phyloP scores from a whole-genome alignment of 129 eudicot genomes.

The Scalesia atractyloides region DNA sequence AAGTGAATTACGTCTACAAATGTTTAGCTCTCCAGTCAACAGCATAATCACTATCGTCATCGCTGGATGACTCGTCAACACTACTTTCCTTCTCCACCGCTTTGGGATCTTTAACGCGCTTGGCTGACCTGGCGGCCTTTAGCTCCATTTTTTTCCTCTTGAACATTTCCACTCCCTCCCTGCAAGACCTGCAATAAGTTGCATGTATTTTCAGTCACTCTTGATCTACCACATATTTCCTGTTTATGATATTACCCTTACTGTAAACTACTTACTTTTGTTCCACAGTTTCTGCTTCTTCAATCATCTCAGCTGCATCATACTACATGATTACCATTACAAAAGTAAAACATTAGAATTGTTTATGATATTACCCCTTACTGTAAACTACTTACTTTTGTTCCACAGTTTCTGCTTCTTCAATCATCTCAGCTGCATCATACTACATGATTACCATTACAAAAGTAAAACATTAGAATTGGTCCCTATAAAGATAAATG shows the following conservation, averaged over 20 bases:
- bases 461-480: background rate
- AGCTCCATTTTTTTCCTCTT: slow-evolving; percentile 79
- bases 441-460: slow-evolving; percentile 47
- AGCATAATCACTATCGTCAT: slow-evolving; percentile 70
- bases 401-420: slow-evolving; percentile 86
- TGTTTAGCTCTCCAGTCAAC: slow-evolving; percentile 98
- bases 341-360: slow-evolving; percentile 4
- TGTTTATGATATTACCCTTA: background rate
- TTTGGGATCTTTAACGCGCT: slow-evolving; percentile 31
- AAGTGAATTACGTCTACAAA: slow-evolving; percentile 39
- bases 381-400: slow-evolving; percentile 55
- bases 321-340: slow-evolving; percentile 47
- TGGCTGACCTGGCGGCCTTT: slow-evolving; percentile 54
- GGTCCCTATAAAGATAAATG: background rate
- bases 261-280: slow-evolving; percentile 55
- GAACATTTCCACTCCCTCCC: slow-evolving; percentile 75
- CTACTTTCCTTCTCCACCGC: slow-evolving; percentile 45
- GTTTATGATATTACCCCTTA: too few species aligned
- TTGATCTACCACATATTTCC: background rate
- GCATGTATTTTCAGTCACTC: slow-evolving; percentile 12
- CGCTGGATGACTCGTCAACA: slow-evolving; percentile 67
- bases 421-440: slow-evolving; percentile 95
- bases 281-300: slow-evolving; percentile 86
- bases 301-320: slow-evolving; percentile 95
- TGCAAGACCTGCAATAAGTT: slow-evolving; percentile 53